These are phyloP conservation scores for Acacia pycnantha DNA, from an alignment of 331 rosid genomes.

Conservation along the genomic window DNA sequence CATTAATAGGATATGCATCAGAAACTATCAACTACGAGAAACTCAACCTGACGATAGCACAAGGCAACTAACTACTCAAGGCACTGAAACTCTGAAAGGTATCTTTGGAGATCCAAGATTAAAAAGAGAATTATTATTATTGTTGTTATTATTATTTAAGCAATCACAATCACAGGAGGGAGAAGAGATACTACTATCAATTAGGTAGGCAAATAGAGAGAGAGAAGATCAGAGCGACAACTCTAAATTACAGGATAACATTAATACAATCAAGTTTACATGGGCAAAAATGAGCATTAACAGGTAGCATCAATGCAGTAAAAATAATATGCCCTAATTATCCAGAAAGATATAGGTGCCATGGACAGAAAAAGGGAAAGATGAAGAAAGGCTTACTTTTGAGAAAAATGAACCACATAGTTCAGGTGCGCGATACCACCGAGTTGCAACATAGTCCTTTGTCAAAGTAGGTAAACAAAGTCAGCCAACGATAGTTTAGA, in stretches of 20 bases:
- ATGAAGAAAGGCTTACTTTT: constrained; percentile 56
- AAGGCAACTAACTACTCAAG: background rate
- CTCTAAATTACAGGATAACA: background rate
- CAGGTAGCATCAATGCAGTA: background rate
- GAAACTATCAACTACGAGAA: background rate
- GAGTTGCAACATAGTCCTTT: constrained; percentile 97
- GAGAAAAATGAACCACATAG: constrained; percentile 97
- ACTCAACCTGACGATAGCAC: background rate
- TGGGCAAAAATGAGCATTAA: background rate
- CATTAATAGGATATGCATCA: background rate
- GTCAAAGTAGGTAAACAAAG: constrained; percentile 26
- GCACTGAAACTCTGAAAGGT: background rate
- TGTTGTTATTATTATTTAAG: background rate
- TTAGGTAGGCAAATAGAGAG: background rate
- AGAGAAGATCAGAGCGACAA: background rate
- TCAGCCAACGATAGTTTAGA: constrained; percentile 18
- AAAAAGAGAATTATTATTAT: background rate
- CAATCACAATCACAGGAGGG: background rate
- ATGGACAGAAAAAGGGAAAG: background rate
- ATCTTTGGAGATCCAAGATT: background rate
- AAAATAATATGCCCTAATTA: background rate
- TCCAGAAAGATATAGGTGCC: background rate
- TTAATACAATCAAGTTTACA: background rate
- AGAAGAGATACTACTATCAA: background rate
- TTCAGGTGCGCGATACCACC: constrained; percentile 99